Percentiles rank a stretch among this genome's conserved stretches.
phyloP scores from a whole-genome alignment of 805 yeast genomes.

The Cyberlindnera maritima region DNA sequence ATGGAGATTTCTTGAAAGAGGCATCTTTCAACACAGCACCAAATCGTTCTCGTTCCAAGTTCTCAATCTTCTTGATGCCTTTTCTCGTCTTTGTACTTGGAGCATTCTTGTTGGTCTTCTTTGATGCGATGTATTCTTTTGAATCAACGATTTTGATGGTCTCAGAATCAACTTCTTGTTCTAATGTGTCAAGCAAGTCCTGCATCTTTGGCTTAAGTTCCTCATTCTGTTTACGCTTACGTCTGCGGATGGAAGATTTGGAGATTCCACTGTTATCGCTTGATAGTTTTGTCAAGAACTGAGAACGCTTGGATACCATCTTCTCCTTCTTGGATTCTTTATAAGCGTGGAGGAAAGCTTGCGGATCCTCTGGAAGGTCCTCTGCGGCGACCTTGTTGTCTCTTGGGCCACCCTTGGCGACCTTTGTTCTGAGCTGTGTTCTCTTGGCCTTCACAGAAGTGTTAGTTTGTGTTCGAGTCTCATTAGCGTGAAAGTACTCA shows the following conservation, averaged over 20 bases:
- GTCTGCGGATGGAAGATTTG: conserved; percentile 61
- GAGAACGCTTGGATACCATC: conserved; percentile 36
- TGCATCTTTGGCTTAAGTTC: conserved; percentile 65
- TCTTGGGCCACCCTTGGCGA: conserved; percentile 31
- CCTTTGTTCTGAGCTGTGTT: conserved; percentile 37
- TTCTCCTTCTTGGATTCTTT: conserved; percentile 55
- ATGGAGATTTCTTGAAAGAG: conserved; percentile 57
- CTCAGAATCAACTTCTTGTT: conserved; percentile 20
- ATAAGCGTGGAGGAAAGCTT: conserved; percentile 49
- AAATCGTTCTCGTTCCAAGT: conserved; percentile 57
- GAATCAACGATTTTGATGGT: conserved; percentile 23
- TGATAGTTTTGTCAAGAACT: conserved; percentile 38
- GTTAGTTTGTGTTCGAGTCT: conserved; percentile 1
- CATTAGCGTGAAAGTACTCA: no score
- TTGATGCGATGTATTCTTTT: conserved; percentile 13
- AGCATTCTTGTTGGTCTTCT: conserved; percentile 33
- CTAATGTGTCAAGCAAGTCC: conserved; percentile 56
- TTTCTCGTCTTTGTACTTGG: conserved; percentile 56
- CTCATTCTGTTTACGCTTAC: conserved; percentile 61
- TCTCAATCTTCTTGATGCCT: conserved; percentile 53
- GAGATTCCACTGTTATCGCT: conserved; percentile 46
- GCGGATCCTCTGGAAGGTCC: conserved; percentile 34
- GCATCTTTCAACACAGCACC: conserved; percentile 52
- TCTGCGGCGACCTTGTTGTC: conserved; percentile 2
- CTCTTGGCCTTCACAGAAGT: conserved; percentile 32